A percentile compares a stretch with the other conserved stretches of the same genome.
phyloP scores from a whole-genome alignment of 306 rosid genomes.

The Hippophae rhamnoides region DNA sequence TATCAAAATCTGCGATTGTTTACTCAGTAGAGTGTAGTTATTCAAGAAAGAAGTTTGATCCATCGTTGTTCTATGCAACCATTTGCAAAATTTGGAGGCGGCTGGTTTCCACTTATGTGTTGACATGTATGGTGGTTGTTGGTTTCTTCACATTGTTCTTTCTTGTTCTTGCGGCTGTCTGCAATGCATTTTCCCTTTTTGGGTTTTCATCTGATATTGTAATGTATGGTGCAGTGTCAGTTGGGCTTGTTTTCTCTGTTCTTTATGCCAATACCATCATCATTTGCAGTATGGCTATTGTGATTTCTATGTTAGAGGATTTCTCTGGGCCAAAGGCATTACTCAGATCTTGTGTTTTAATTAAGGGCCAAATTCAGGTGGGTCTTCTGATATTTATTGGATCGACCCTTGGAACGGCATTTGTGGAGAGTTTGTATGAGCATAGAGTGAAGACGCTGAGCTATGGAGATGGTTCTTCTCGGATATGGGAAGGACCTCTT shows the following conservation, averaged over 20 bases:
- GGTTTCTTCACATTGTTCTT: conserved; percentile 66
- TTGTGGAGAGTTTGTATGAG: conserved; percentile 90
- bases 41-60: conserved; percentile 53
- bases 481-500: conserved; percentile 97
- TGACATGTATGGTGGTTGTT: conserved; percentile 51
- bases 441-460: conserved; percentile 88
- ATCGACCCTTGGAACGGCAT: conserved; percentile 78
- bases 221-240: conserved; percentile 53
- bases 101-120: conserved; percentile 52
- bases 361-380: conserved; percentile 87
- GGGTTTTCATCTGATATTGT: conserved; percentile 41
- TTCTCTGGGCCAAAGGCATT: conserved; percentile 87
- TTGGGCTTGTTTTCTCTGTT: conserved; percentile 61
- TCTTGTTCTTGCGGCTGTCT: conserved; percentile 57
- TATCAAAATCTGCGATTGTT: conserved; percentile 75
- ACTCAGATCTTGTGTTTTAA: conserved; percentile 55
- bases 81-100: conserved; percentile 67
- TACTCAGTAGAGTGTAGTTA: conserved; percentile 82
- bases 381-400: conserved; percentile 78
- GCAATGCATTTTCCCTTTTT: conserved; percentile 49
- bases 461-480: conserved; percentile 94
- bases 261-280: conserved; percentile 78
- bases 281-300: conserved; percentile 66
- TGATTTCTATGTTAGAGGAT: conserved; percentile 80
- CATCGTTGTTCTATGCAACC: conserved; percentile 42